Evolutionary conservation across 1,284 basidiomycete species (phyloP), one percentile per base, ranked within the genome.

Genomic region (Pholiota adiposa): DNA sequence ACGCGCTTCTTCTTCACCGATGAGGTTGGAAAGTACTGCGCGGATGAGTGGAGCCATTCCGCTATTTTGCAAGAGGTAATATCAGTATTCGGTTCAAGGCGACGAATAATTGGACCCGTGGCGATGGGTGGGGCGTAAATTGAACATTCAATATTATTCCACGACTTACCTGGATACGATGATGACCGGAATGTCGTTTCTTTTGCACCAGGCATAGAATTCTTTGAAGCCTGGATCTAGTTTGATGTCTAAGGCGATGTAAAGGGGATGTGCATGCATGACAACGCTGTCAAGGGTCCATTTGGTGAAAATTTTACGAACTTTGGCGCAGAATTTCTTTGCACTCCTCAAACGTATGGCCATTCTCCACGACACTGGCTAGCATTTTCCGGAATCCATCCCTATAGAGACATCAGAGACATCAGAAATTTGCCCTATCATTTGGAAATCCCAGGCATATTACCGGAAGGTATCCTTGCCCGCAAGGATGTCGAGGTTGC

Each of bases 41-140:
- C 93, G 92, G 68, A 98, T 97, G 65, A 91, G 84, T 12, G 94
- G 95, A 12, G 88, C 87, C 94, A 97, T 97, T 29, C 95, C 96
- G 64, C 92, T 94, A 67, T 7, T 16, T 4, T n/a, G n/a, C 7
- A 18, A 48, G 18, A 31, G 21, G 11, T 12, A 40, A 27, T 29
- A 53, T 38, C 12, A 44, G 29, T 23, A n/a, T 43, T 54, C 25
- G 23, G 29, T 40, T 25, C n/a, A 21, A 53, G n/a, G n/a, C 31
- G 40, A 48, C 54, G 34, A 21, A 46, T 46, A 56, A 49, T 31
- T 40, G 29, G 52, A 54, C 52, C 52, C 52, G 29, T 43, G 40
- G 52, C 16, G 52, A 34, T 18, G 19, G 23, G 6, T 21, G 27
- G 25, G 52, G 40, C 25, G 40, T 21, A 21, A 11, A 41, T 33